Conservation (phyloP, 106 monocot genomes). For the Apostasia ramifera region DNA sequence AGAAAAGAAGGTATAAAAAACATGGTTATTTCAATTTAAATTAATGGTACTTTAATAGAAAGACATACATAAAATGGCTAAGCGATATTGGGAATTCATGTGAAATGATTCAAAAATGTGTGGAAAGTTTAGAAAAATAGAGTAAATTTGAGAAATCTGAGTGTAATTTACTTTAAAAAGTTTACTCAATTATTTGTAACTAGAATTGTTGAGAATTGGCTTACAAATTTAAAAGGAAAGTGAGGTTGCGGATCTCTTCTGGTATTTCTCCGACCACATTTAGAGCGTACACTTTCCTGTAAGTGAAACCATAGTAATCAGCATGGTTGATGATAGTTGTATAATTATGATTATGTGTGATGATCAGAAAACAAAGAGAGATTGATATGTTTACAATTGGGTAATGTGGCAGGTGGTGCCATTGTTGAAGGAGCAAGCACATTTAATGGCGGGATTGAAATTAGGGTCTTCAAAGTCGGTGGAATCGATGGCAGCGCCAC, state of each 20-base stretch:
- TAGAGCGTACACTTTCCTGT: slow-evolving; percentile 51
- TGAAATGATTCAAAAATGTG: too few relatives aligned
- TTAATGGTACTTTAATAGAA: too few relatives aligned
- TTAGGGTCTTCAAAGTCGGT: slow-evolving; percentile 12
- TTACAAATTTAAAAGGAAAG: slow-evolving; percentile 41
- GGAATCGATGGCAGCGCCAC: slow-evolving; percentile 30
- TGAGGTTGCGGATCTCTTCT: slow-evolving; percentile 50
- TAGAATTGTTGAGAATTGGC: not conserved
- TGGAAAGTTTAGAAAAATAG: too few relatives aligned
- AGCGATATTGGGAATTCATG: not conserved
- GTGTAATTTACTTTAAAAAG: too few relatives aligned
- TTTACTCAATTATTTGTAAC: too few relatives aligned
- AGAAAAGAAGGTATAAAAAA: too few relatives aligned
- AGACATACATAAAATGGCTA: too few relatives aligned
- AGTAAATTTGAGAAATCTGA: too few relatives aligned
- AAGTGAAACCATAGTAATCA: not conserved
- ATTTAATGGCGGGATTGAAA: slow-evolving; percentile 52
- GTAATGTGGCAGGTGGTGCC: slow-evolving; percentile 39
- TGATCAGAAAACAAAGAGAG: not conserved
- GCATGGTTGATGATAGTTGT: not conserved
- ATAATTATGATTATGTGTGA: too few relatives aligned
- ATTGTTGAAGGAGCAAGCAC: slow-evolving; percentile 29
- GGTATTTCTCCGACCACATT: slow-evolving; percentile 55
- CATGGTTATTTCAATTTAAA: too few relatives aligned
- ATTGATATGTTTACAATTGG: slow-evolving; percentile 23